Evolutionary conservation across 352 stramenopile species (phyloP).

Genomic region (Phytophthora idaei): DNA sequence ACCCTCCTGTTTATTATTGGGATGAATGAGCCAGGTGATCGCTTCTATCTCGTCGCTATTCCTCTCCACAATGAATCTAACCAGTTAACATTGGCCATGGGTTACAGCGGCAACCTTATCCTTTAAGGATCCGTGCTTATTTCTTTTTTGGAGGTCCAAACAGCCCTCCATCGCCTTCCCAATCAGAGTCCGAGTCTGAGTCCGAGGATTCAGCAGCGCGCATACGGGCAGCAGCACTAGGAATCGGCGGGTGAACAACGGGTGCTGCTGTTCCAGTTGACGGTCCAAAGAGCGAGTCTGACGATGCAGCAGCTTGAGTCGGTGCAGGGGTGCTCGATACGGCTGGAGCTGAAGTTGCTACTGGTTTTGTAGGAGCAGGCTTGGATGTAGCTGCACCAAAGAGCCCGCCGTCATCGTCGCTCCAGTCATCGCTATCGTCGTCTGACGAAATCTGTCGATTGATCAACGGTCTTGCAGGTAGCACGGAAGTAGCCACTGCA

Average conservation of each 20-base stretch:
- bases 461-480: conserved; percentile 43
- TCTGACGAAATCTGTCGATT: conserved; percentile 51
- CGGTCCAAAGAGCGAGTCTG: conserved; percentile 32
- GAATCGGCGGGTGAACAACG: conserved; percentile 50
- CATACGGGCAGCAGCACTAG: conserved; percentile 52
- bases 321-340: conserved; percentile 16
- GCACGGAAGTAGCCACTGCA: conserved; percentile 11
- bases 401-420: conserved; percentile 54
- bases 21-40: neutral
- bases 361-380: conserved; percentile 23
- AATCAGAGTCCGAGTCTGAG: conserved; percentile 59
- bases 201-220: conserved; percentile 44
- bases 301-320: conserved; percentile 14
- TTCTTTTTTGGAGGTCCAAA: conserved; percentile 61
- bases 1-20: neutral
- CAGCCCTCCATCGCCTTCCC: conserved; percentile 64
- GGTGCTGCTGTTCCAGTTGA: conserved; percentile 25
- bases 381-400: conserved; percentile 52
- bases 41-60: neutral
- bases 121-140: conserved; percentile 1
- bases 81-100: neutral
- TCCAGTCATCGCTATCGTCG: conserved; percentile 74
- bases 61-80: conserved; percentile 5
- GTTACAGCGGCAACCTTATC: too few relatives aligned
- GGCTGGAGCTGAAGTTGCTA: conserved; percentile 16